These are phyloP conservation scores for Ascocoryne sarcoides DNA, from an alignment of 2,329 filamentous ascomycete species.

Conservation along the genomic window DNA sequence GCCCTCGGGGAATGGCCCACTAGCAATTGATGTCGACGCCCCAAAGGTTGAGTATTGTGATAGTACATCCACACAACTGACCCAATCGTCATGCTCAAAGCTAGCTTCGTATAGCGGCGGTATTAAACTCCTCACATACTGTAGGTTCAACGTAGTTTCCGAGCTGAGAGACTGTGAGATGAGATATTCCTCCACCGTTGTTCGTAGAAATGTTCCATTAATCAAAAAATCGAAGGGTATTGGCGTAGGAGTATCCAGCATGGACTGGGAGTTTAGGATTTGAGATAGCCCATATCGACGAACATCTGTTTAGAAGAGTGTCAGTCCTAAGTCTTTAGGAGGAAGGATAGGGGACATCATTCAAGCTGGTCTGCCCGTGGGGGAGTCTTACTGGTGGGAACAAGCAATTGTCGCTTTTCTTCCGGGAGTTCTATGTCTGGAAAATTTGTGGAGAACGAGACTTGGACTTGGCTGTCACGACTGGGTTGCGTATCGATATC, in stretches of 20 bases:
- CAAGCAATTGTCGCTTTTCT: constrained; percentile 51
- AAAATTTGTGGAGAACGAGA: constrained; percentile 58
- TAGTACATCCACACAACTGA: constrained; percentile 76
- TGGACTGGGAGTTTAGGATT: constrained; percentile 63
- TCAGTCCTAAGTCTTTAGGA: not conserved
- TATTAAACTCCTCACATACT: constrained; percentile 87
- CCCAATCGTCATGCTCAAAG: constrained; percentile 97
- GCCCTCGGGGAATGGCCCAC: constrained; percentile 39
- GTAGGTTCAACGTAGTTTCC: constrained; percentile 77
- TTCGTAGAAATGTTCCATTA: constrained; percentile 84
- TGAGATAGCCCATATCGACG: constrained; percentile 62
- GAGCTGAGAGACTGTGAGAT: constrained; percentile 77
- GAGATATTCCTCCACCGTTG: constrained; percentile 85
- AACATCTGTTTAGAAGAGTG: constrained; percentile 40
- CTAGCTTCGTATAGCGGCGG: constrained; percentile 83
- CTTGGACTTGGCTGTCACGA: constrained; percentile 47
- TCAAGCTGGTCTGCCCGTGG: too few species aligned
- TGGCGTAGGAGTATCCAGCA: constrained; percentile 55
- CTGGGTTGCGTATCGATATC: constrained; percentile 13
- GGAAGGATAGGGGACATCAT: too few species aligned
- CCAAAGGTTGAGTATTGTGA: constrained; percentile 46
- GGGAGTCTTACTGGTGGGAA: constrained; percentile 45
- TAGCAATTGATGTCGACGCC: constrained; percentile 48
- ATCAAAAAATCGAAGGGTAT: constrained; percentile 91
- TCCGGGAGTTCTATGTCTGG: constrained; percentile 55